Percentiles rank a stretch among this genome's conserved stretches.
Conservation (phyloP, 2,329 filamentous ascomycete species). For the Exophiala mesophila region DNA sequence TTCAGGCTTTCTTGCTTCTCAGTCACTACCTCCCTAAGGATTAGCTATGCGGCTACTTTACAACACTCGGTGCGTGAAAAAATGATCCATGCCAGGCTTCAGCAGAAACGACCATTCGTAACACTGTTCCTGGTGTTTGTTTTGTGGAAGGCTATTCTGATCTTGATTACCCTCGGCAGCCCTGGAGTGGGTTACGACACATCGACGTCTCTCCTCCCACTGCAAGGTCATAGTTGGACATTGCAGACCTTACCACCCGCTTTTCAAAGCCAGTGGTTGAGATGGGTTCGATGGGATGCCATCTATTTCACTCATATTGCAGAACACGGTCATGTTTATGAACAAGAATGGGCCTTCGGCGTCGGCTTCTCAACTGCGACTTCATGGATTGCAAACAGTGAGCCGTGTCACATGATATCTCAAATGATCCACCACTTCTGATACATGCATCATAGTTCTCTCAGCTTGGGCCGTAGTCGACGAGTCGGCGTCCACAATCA, state of each 20-base stretch:
- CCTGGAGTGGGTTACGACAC: constrained; percentile 61
- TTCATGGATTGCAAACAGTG: constrained; percentile 24
- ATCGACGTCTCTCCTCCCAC: constrained; percentile 50
- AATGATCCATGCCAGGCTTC: too few relatives aligned
- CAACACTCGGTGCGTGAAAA: too few relatives aligned
- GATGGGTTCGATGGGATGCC: constrained; percentile 57
- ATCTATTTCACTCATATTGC: constrained; percentile 56
- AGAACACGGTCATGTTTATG: constrained; percentile 51
- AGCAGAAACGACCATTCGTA: too few relatives aligned
- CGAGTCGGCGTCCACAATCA: constrained; percentile 15
- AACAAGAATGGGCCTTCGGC: constrained; percentile 65
- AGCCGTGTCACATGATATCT: constrained; percentile 8
- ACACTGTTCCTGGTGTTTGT: too few relatives aligned
- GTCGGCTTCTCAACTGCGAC: constrained; percentile 40
- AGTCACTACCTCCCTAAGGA: too few relatives aligned
- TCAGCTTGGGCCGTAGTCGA: not conserved
- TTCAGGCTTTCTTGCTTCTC: too few relatives aligned
- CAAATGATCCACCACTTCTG: not conserved
- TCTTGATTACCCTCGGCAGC: constrained; percentile 45
- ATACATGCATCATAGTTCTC: too few relatives aligned
- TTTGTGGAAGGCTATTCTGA: constrained; percentile 53
- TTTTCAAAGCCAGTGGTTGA: constrained; percentile 32
- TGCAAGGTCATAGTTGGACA: not conserved
- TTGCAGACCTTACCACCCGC: constrained; percentile 8
- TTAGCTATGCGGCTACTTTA: too few relatives aligned